Percentiles rank a stretch among this genome's conserved stretches.
Evolutionary conservation across 306 rosid species (phyloP).

Genomic region (Cicer arietinum): DNA sequence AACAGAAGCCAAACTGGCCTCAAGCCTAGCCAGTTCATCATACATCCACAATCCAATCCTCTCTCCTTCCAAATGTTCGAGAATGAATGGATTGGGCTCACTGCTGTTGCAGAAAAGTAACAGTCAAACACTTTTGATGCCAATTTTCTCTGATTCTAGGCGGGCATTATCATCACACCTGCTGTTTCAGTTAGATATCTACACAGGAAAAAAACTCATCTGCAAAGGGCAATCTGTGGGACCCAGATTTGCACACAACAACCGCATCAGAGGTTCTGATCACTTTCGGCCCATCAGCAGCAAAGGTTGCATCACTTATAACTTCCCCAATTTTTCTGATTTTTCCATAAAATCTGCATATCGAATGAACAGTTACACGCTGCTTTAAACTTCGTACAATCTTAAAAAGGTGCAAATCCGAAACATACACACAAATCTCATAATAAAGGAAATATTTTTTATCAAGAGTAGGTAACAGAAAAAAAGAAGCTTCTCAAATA

Average conservation of each 20-base stretch:
- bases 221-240: slow-evolving; percentile 57
- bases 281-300: slow-evolving; percentile 44
- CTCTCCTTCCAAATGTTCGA: slow-evolving; percentile 60
- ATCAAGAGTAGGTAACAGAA: neutral
- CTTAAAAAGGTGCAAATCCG: neutral
- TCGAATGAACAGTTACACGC: slow-evolving; percentile 9
- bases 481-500: neutral
- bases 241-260: slow-evolving; percentile 52
- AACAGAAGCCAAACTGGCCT: slow-evolving; percentile 63
- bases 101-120: slow-evolving; percentile 59
- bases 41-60: slow-evolving; percentile 53
- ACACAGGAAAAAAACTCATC: slow-evolving; percentile 72
- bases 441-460: neutral
- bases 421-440: slow-evolving; percentile 14
- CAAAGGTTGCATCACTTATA: slow-evolving; percentile 32
- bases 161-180: slow-evolving; percentile 58
- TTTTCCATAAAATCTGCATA: slow-evolving; percentile 47
- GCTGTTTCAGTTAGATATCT: slow-evolving; percentile 89
- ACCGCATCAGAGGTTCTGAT: slow-evolving; percentile 49
- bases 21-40: slow-evolving; percentile 68
- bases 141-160: slow-evolving; percentile 62
- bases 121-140: slow-evolving; percentile 53
- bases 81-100: slow-evolving; percentile 58
- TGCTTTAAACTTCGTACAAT: neutral
- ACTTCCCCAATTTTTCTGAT: slow-evolving; percentile 38